Base-by-base conservation (phyloP, 2,329 filamentous ascomycete genomes). In the Ascochyta pisi region DNA sequence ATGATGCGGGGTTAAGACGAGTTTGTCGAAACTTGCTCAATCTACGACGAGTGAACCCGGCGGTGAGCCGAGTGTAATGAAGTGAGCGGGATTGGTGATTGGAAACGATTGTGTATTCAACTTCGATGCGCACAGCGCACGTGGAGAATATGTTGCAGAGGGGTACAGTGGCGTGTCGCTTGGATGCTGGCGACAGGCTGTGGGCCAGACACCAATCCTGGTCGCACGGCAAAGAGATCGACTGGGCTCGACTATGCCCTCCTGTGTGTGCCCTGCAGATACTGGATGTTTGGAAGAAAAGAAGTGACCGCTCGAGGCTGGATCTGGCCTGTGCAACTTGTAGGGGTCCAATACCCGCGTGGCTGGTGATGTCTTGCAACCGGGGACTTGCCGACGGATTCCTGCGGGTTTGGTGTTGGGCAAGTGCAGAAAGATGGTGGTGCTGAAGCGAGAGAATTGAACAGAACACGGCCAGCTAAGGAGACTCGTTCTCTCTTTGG, bases 1-100 rank as follows among this genome's bases (percentile, higher is more conserved):
- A 90, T 90, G 57, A 55, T 67, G 64, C 61, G 57, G 52, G 71
- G 80, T 63, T 61, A 51, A 45, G 51, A 44, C 62, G 46, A 60
- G 50, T 58, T 56, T 37, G 57, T 50, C 60, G 47, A 67, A 72
- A 71, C 58, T 56, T 74, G 71, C 70, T 73, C 73, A 71, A 43
- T 60, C 42, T 40, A 59, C 58, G 54, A 53, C 54, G 54, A 50
- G 24, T 50, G 42, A 47, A 58, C 54, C 64, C 58, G 40, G 50
- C 48, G 46, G 44, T 57, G 54, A 48, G 54, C 66, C 62, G 63
- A 62, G 61, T 53, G 48, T 52, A 62, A 58, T 50, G 55, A 49
- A 54, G 38, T 61, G 55, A 57, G 58, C 62, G 58, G 57, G 50
- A 61, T 62, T 54, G 61, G 42, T 56, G 63, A 54, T 58, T 61